Evolutionary conservation across 2,329 filamentous ascomycete genomes (phyloP).

Genomic region (Penicillium oxalicum): DNA sequence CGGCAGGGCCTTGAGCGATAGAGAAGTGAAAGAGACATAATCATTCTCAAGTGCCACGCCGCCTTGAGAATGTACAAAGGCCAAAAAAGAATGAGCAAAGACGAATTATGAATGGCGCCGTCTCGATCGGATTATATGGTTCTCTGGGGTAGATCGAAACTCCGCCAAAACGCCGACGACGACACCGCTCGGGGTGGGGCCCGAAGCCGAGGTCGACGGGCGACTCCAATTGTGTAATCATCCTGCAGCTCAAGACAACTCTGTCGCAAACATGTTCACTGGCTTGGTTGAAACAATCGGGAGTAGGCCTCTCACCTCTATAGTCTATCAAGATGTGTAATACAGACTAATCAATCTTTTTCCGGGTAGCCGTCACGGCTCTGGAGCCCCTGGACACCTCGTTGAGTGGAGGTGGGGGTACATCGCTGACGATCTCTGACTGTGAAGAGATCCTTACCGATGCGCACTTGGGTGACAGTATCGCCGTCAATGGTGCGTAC

Average conservation of each 20-base stretch:
- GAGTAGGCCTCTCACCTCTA: constrained; percentile 53
- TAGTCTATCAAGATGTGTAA: neutral
- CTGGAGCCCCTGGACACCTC: constrained; percentile 75
- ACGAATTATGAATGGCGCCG: neutral
- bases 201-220: constrained; percentile 23
- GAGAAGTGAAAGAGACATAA: constrained; percentile 23
- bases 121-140: constrained; percentile 6
- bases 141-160: constrained; percentile 17
- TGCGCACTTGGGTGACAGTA: constrained; percentile 83
- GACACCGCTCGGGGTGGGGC: constrained; percentile 19
- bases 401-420: constrained; percentile 65
- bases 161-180: constrained; percentile 21
- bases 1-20: constrained; percentile 18
- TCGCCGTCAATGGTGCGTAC: constrained; percentile 72
- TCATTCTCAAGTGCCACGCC: neutral
- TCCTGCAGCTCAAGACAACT: constrained; percentile 11
- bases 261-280: constrained; percentile 69
- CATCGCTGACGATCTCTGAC: constrained; percentile 79
- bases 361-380: constrained; percentile 67
- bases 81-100: constrained; percentile 1
- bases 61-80: constrained; percentile 3
- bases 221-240: constrained; percentile 11
- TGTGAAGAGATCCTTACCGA: constrained; percentile 72
- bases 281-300: constrained; percentile 90
- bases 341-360: constrained; percentile 21